These are phyloP conservation scores for Aureobasidium sp. DNA, from an alignment of 2,329 filamentous ascomycete species.

Conservation along the genomic window DNA sequence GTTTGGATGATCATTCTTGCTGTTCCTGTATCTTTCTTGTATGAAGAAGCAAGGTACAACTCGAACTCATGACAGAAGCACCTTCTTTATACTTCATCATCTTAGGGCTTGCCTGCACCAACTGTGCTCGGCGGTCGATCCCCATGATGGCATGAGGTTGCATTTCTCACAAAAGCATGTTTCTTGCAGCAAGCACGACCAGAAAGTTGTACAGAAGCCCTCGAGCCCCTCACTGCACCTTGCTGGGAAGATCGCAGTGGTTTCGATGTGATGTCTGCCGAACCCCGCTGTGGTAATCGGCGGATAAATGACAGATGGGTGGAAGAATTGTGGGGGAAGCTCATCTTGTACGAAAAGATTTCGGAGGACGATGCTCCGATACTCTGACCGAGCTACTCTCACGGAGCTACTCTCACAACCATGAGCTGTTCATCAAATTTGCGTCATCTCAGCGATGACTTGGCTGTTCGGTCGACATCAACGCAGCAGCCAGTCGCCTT, in stretches of 20 bases:
- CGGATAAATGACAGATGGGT: not conserved
- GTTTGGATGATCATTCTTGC: not conserved
- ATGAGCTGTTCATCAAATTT: not conserved
- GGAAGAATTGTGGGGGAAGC: not conserved
- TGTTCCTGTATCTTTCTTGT: not conserved
- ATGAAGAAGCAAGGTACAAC: not conserved
- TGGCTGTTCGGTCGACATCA: not conserved
- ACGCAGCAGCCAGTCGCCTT: not conserved
- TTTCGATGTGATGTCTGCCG: not conserved
- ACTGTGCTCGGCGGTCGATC: not conserved
- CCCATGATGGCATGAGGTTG: constrained; percentile 6
- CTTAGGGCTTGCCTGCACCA: constrained; percentile 1
- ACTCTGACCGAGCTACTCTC: no score
- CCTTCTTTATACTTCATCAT: not conserved
- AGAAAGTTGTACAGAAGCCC: not conserved
- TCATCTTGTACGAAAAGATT: not conserved
- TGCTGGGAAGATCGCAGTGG: not conserved
- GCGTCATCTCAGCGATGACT: not conserved
- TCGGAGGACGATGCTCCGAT: not conserved
- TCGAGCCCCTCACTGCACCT: not conserved
- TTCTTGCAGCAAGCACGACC: not conserved
- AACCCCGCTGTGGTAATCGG: not conserved
- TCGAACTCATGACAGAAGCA: not conserved
- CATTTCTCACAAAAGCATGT: not conserved
- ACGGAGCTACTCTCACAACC: not conserved